These are phyloP conservation scores for Plasmodium fragile DNA, from an alignment of 169 alveolate species.

Conservation along the genomic window DNA sequence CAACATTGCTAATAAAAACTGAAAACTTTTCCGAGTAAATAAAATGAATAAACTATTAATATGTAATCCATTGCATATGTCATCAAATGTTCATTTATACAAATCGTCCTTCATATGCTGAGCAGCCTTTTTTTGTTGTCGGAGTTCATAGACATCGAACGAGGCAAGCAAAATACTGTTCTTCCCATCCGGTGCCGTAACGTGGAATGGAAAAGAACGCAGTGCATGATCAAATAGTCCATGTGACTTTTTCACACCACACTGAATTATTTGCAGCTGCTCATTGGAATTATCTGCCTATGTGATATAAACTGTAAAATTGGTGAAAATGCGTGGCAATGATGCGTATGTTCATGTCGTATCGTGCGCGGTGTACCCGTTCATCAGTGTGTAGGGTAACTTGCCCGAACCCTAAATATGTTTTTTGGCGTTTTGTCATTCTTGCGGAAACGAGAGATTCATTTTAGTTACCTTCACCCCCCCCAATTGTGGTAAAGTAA, in stretches of 20 bases:
- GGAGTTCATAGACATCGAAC: neutral
- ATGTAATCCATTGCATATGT: neutral
- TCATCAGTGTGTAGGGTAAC: neutral
- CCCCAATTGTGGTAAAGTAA: neutral
- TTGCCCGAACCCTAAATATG: no score
- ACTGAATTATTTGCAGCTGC: neutral
- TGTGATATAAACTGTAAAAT: no score
- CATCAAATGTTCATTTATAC: neutral
- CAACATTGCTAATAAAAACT: neutral
- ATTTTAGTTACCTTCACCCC: neutral
- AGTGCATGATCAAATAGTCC: neutral
- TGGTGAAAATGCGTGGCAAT: no score
- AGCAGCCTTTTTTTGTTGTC: neutral
- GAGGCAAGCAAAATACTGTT: neutral
- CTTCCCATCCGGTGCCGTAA: neutral
- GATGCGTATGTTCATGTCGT: neutral
- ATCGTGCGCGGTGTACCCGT: neutral
- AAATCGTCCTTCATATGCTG: neutral
- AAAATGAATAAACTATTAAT: neutral
- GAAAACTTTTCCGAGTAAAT: neutral
- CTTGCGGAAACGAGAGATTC: neutral
- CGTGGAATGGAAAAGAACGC: neutral
- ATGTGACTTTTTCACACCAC: neutral
- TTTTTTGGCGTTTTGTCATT: no score
- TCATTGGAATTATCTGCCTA: no score